Evolutionary conservation across 164 flowering plant genomes (phyloP).

Genomic region (Protea cynaroides): DNA sequence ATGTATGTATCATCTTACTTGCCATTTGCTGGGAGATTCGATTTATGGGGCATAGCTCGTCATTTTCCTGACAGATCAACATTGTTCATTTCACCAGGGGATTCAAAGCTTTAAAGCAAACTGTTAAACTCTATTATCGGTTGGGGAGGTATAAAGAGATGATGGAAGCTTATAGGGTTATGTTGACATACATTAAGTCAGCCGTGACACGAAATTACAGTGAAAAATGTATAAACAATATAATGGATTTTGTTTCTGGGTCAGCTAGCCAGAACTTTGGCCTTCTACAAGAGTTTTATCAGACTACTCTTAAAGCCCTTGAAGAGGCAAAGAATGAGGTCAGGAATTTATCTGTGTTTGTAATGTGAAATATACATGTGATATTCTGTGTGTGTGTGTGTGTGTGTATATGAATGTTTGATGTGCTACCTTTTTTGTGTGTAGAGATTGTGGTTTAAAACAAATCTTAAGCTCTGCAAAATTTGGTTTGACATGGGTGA

Average conservation of each 20-base stretch:
- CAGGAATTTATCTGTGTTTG: background rate
- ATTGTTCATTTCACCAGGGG: slow-evolving; percentile 52
- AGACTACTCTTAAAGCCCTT: slow-evolving; percentile 91
- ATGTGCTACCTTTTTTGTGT: slow-evolving; percentile 7
- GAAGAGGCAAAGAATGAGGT: slow-evolving; percentile 99
- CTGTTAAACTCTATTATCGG: slow-evolving; percentile 92
- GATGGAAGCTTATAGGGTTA: slow-evolving; percentile 96
- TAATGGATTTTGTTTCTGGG: slow-evolving; percentile 98
- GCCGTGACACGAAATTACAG: slow-evolving; percentile 98
- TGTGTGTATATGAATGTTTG: background rate
- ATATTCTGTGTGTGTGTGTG: no score
- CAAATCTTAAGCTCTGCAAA: slow-evolving; percentile 96
- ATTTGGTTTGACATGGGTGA: slow-evolving; percentile 99
- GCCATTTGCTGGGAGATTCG: background rate
- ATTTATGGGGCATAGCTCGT: background rate
- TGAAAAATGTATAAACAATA: slow-evolving; percentile 95
- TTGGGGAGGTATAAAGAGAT: slow-evolving; percentile 82
- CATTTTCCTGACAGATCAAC: background rate
- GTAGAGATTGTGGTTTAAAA: slow-evolving; percentile 99
- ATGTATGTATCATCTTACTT: no score
- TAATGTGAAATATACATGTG: no score
- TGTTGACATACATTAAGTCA: slow-evolving; percentile 95
- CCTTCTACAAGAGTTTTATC: slow-evolving; percentile 89
- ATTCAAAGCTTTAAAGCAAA: slow-evolving; percentile 94
- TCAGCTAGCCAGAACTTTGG: slow-evolving; percentile 90